Evolutionary conservation across 2,329 filamentous ascomycete species (phyloP).

Genomic region (Alternaria metachromatica): DNA sequence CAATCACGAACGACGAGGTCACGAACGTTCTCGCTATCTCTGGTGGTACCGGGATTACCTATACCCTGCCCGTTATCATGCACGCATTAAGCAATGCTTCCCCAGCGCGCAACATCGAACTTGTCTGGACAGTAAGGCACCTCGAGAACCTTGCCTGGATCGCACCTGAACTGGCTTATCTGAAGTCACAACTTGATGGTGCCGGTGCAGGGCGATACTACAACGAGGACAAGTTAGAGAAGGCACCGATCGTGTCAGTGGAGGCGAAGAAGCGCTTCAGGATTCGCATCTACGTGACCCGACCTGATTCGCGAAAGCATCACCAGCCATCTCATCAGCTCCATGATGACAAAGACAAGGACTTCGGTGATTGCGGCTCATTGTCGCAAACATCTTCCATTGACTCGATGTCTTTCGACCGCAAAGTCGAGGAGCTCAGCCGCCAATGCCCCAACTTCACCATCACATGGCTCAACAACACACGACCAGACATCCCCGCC

Average conservation of each 20-base stretch:
- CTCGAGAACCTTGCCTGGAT: constrained; percentile 10
- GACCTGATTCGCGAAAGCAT: neutral
- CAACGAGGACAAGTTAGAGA: neutral
- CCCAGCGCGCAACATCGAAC: constrained; percentile 5
- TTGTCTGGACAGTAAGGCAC: constrained; percentile 7
- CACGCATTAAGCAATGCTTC: neutral
- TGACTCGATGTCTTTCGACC: neutral
- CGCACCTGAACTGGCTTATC: neutral
- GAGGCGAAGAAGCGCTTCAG: constrained; percentile 1
- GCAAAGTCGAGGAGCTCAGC: constrained; percentile 1
- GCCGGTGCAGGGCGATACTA: neutral
- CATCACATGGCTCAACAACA: constrained; percentile 6
- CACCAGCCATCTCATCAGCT: neutral
- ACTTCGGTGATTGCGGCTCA: neutral
- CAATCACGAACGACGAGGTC: neutral
- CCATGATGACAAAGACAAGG: neutral
- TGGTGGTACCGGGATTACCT: constrained; percentile 9
- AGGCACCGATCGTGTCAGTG: neutral
- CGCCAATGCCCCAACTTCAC: constrained; percentile 2
- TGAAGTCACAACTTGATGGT: constrained; percentile 1
- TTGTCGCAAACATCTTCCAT: neutral
- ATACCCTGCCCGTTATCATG: constrained; percentile 6
- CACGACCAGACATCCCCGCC: neutral
- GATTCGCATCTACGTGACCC: constrained; percentile 5
- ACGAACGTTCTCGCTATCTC: constrained; percentile 7